Evolutionary conservation across 2,329 filamentous ascomycete species (phyloP), one percentile per base, ranked within the genome.

Genomic region (Nectriaceae sp.): DNA sequence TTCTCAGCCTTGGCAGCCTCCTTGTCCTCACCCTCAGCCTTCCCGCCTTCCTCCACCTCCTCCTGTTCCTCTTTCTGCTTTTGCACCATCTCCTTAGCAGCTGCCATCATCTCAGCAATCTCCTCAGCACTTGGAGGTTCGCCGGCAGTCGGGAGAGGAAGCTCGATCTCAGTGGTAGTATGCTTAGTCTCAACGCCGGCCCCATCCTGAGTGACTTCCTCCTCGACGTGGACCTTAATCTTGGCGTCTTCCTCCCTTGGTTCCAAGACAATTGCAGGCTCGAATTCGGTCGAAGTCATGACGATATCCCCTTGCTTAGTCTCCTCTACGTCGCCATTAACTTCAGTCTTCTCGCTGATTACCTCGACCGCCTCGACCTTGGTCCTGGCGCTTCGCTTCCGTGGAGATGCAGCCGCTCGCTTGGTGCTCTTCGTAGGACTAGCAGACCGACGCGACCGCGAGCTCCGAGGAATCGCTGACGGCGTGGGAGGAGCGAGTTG

Each of bases 21-120:
- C 44, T 71, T 63, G 64, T 76, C 71, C 48, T 78, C 79, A 39
- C 80, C 47, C 44, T 60, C 52, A 18, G 69, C 70, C 56, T 70
- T 72, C 20, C 52, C 50, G 31, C 70, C 70, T 55, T 70, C 64
- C 55, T 41, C 37, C 4, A 37, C 26, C 6, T 66, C 65, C 8
- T 72, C 67, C 11, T 67, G 66, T 39, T 71, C 64, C 67, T 77
- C 72, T 54, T 79, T 74, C 52, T 80, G 80, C 51, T 85, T 84
- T 53, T 88, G 81, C 4, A 97, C 92, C 89, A 97, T 96, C 58
- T 86, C 83, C 72, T 87, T 90, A 24, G 94, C 94, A 62, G 90
- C 85, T 21, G 85, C 85, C 50, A 97, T 87, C 87, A 97, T 91
- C 46, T 85, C 82, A 48, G 88, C 80, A 1, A 91, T 86, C 61